Conservation (phyloP, 2,329 filamentous ascomycete genomes). For the Gremmenia infestans region DNA sequence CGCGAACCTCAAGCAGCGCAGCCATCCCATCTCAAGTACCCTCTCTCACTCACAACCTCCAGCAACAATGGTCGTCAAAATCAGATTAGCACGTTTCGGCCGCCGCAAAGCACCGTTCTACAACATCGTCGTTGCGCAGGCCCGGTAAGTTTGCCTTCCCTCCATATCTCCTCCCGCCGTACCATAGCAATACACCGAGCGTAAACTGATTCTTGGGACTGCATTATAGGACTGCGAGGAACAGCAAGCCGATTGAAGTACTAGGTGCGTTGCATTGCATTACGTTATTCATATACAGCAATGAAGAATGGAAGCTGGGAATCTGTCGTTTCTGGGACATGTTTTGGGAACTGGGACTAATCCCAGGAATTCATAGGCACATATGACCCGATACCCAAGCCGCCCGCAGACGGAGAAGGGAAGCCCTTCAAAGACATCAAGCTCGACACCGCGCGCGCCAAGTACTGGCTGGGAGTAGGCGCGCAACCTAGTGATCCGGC, state of each 20-base stretch:
- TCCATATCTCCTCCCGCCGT: not conserved
- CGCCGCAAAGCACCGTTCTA: slow-evolving; percentile 86
- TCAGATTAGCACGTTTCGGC: slow-evolving; percentile 90
- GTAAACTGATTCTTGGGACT: slow-evolving; percentile 1
- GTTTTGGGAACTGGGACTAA: not conserved
- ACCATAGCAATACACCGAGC: not conserved
- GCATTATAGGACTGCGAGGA: slow-evolving; percentile 66
- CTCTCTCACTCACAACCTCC: not conserved
- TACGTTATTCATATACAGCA: not conserved
- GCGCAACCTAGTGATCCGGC: slow-evolving; percentile 89
- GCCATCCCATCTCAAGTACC: not conserved
- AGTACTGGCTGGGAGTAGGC: slow-evolving; percentile 96
- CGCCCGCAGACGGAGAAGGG: slow-evolving; percentile 54
- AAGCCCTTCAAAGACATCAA: slow-evolving; percentile 86
- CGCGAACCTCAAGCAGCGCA: not conserved
- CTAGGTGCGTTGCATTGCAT: slow-evolving; percentile 46
- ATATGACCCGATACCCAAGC: slow-evolving; percentile 64
- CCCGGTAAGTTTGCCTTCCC: slow-evolving; percentile 56
- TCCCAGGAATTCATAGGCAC: slow-evolving; percentile 39
- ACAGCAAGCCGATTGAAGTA: slow-evolving; percentile 88
- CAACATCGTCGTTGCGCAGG: slow-evolving; percentile 95
- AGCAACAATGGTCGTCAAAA: slow-evolving; percentile 78
- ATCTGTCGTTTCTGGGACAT: too few species aligned
- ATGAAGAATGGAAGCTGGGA: too few species aligned
- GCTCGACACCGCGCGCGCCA: slow-evolving; percentile 72